These are phyloP conservation scores for Pichia eremophila DNA, from an alignment of 805 yeast genomes.

Conservation along the genomic window DNA sequence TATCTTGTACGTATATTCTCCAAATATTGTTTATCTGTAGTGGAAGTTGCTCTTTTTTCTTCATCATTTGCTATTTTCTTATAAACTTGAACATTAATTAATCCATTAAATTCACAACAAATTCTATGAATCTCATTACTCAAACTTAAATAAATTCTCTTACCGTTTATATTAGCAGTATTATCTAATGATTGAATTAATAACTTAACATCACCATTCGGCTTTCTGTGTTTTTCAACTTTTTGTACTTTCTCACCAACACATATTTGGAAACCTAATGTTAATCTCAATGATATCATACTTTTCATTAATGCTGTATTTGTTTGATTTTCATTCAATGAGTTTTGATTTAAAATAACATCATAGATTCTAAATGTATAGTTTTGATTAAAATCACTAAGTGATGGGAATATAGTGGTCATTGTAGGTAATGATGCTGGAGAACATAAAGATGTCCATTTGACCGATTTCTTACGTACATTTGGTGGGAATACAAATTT, in stretches of 20 bases:
- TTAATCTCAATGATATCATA: constrained; percentile 74
- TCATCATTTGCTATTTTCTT: constrained; percentile 21
- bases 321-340: constrained; percentile 41
- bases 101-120: constrained; percentile 59
- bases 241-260: constrained; percentile 57
- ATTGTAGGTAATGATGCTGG: constrained; percentile 90
- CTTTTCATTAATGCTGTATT: constrained; percentile 65
- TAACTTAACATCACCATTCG: constrained; percentile 45
- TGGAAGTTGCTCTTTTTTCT: constrained; percentile 7
- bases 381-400: constrained; percentile 56
- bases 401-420: constrained; percentile 67
- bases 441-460: constrained; percentile 88
- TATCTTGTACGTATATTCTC: constrained; percentile 70
- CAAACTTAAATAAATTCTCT: constrained; percentile 64
- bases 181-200: constrained; percentile 46
- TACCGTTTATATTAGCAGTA: constrained; percentile 35
- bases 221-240: constrained; percentile 52
- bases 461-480: constrained; percentile 57
- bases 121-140: constrained; percentile 83
- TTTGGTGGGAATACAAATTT: constrained; percentile 76
- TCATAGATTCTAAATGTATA: constrained; percentile 81
- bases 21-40: constrained; percentile 28
- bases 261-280: constrained; percentile 87
- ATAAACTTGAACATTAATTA: constrained; percentile 73
- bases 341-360: constrained; percentile 53